Evolutionary conservation across 2,329 filamentous ascomycete genomes (phyloP).

Genomic region (Alternaria sp.): DNA sequence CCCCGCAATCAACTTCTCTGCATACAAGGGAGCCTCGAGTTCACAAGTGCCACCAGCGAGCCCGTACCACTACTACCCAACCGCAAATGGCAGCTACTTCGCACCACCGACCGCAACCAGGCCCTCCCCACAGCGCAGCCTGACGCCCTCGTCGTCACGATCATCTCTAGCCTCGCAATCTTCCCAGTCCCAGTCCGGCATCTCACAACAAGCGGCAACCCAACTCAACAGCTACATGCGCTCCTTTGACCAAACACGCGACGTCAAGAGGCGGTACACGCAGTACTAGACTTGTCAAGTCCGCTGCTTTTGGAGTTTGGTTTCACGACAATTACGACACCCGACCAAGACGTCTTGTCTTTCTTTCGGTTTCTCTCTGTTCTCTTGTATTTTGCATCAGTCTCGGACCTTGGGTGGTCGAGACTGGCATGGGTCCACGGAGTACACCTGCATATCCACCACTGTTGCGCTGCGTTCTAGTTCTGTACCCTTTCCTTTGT

Average conservation of each 20-base stretch:
- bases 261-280: slow-evolving; percentile 54
- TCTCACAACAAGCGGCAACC: slow-evolving; percentile 78
- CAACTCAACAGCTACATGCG: slow-evolving; percentile 86
- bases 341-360: slow-evolving; percentile 10
- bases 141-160: slow-evolving; percentile 74
- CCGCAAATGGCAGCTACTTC: slow-evolving; percentile 48
- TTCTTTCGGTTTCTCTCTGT: slow-evolving; percentile 8
- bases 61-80: slow-evolving; percentile 48
- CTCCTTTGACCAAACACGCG: slow-evolving; percentile 84
- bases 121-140: slow-evolving; percentile 49
- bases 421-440: slow-evolving; percentile 26
- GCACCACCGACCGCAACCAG: slow-evolving; percentile 35
- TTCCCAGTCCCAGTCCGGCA: slow-evolving; percentile 54
- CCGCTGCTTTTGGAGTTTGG: slow-evolving; percentile 20
- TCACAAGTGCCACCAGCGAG: slow-evolving; percentile 55
- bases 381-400: slow-evolving; percentile 16
- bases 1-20: slow-evolving; percentile 77
- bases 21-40: slow-evolving; percentile 65
- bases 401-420: slow-evolving; percentile 14
- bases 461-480: slow-evolving; percentile 25
- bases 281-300: slow-evolving; percentile 28
- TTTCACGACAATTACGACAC: slow-evolving; percentile 26
- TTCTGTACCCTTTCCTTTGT: slow-evolving; percentile 33
- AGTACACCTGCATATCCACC: slow-evolving; percentile 31
- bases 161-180: slow-evolving; percentile 82